Base-by-base conservation (phyloP, 176 grass and related monocot genomes). In the Aegilops longissima region DNA sequence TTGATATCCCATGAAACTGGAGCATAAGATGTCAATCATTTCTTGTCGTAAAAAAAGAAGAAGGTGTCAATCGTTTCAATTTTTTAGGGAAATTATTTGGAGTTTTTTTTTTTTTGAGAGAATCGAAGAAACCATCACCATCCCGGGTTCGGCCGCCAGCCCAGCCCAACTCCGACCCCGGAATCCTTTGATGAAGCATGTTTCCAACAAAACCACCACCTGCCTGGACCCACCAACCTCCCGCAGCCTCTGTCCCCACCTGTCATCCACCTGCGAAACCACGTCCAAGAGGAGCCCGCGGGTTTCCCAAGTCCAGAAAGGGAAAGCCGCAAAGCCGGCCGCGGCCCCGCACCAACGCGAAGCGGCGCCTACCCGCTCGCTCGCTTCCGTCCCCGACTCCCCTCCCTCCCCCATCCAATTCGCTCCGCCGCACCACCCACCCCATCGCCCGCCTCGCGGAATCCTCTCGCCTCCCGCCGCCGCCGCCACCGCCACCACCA, bases 311-410 rank as follows among this genome's bases (percentile, higher is more conserved):
- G 18, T 51, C 76, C 61, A 31, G 72, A 80, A 82, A 81, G 13
- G 11, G 35, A 20, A 86, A 70, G 36, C 64, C 49, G 42, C 56
- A 70, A 75, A 84, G 78, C 54, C 54, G 54, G 54, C 54, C 54
- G 81, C 39, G 79, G 21, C 78, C 39, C 51, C 72, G 79, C 31
- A 86, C 70, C 51, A 86, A 77, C 78, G 79, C 66, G 83, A 61
- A 83, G 84, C 79, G 84, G 89, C 89, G 89, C 80, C 65, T 52
- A 52, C 73, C 39, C 72, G 62, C 84, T 90, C 72, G 62, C 84
- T 90, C 89, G 89, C 80, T 87, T 90, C 80, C 84, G 73, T 82
- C 45, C 66, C 66, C 80, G 31, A 76, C 73, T 81, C 66, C 21
- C 21, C 78, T 51, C 38, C 82, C 34, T 10, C 6, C 49, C 12